Base-by-base conservation (phyloP, 441 rosid species). In the Metrosideros polymorpha region DNA sequence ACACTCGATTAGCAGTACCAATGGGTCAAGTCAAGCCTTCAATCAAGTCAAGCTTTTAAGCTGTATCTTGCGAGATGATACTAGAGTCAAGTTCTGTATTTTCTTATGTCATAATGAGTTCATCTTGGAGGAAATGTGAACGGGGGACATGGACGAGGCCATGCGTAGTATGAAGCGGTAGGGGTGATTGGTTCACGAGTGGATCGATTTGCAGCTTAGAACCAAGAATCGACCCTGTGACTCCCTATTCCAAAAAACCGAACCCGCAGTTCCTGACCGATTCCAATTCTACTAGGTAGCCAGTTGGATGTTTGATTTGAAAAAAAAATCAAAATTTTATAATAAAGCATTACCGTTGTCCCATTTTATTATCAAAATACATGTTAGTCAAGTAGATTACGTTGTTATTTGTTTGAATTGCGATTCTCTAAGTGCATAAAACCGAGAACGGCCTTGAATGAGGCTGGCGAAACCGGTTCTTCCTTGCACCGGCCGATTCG, bases 381-480 rank as follows among this genome's bases (percentile, higher is more conserved):
- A 63, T 32, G 27, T 66, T 35, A 24, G 14, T 35, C 6, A 9
- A 35, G 27, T 35, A n/a, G 27, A 1, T 35, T 24, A 35, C 2
- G 1, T 0, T 18, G 6, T 66, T 66, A 18, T 10, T 8, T 1
- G 0, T 32, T 63, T 6, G 2, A 32, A 2, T 32, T 9, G 3
- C 0, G 13, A 32, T 18, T 32, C 10, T 63, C 4, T 24, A 32
- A 18, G 35, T 18, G 43, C 7, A 1, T 9, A 18, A 9, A 3
- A 63, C 13, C 3, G 10, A 9, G 19, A 32, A 19, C 50, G 14
- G 50, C n/a, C n/a, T n/a, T 47, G 1, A 47, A 47, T 43, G 45
- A 1, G 5, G 45, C 7, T 5, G 12, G 24, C 1, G 39, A 18
- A 17, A 35, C 5, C 47, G 1, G 0, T 32, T 32, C 25, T 32